Evolutionary conservation across 2,329 filamentous ascomycete genomes (phyloP), one percentile per base, ranked within the genome.

Genomic region (Colletotrichum melonis): DNA sequence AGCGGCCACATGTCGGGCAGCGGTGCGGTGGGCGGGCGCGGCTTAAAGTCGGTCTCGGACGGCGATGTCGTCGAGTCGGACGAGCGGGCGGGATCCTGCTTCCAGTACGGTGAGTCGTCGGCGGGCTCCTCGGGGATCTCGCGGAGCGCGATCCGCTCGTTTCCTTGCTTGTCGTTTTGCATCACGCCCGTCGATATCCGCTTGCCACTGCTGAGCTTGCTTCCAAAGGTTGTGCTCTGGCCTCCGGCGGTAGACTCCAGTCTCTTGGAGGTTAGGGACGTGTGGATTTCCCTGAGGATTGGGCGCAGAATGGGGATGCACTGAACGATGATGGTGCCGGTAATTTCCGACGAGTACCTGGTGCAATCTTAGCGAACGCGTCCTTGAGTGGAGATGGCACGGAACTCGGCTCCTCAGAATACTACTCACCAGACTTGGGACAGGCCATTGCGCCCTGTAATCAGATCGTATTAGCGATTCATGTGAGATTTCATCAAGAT

Each of bases 241-340:
- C 58, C 63, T 63, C 67, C 73, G 22, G 71, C 69, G 38, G 73
- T 73, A 1, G 73, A 74, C 59, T 46, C 67, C 59, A 75, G 67
- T 22, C 64, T 71, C 57, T 74, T 71, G n/a, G 74, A 75, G 42
- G 74, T 75, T 54, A 75, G 55, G 4, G 74, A 71, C 26, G 71
- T 74, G 59, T 75, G 74, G 46, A 75, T 75, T 19, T 75, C 74
- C 24, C 74, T 72, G 54, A 89, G 74, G 24, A 89, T 82, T 0
- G 87, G 86, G 11, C 87, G 84, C 8, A 89, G 76, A 19, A 89
- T 84, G 2, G 87, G 87, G 3, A 89, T 85, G 72, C 86, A 89
- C 75, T 88, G 87, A 4, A 88, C 87, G 56, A 89, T 88, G 75
- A 89, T 88, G 30, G 87, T 89, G 66, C 87, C 87, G 9, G 86